These are phyloP conservation scores for Lyophyllum semitale DNA, from an alignment of 768 basidiomycete species.

Conservation along the genomic window DNA sequence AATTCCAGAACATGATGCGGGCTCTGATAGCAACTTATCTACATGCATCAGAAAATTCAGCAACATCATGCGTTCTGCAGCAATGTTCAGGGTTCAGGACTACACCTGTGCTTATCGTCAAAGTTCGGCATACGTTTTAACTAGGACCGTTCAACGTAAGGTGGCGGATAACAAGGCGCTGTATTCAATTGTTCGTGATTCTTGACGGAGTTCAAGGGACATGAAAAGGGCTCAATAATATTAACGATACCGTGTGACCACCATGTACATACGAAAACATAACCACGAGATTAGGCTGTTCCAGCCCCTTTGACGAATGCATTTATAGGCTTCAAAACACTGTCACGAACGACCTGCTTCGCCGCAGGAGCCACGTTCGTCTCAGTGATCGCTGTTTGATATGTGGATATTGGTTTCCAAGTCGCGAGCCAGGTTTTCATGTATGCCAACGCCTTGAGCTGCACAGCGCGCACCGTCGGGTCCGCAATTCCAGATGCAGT, in stretches of 20 bases:
- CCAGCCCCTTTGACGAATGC: constrained; percentile 35
- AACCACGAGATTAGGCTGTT: constrained; percentile 9
- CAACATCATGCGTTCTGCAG: too few relatives aligned
- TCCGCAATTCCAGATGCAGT: constrained; percentile 44
- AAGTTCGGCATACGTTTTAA: too few relatives aligned
- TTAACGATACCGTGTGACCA: too few relatives aligned
- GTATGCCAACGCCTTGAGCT: constrained; percentile 48
- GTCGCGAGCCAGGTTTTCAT: constrained; percentile 63
- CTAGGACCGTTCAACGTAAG: too few relatives aligned
- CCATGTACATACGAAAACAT: background rate
- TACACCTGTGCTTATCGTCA: too few relatives aligned
- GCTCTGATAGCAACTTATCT: background rate
- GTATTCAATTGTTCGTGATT: too few relatives aligned
- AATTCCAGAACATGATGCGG: constrained; percentile 31
- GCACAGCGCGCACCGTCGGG: constrained; percentile 53
- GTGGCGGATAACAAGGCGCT: too few relatives aligned
- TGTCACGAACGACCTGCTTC: background rate
- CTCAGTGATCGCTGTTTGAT: background rate
- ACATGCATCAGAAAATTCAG: too few relatives aligned
- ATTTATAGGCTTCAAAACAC: constrained; percentile 31
- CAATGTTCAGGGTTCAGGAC: too few relatives aligned
- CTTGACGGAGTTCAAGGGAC: too few relatives aligned
- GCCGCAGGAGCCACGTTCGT: background rate
- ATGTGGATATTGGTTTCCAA: constrained; percentile 29
- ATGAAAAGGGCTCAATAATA: too few relatives aligned